Evolutionary conservation across 2,329 filamentous ascomycete species (phyloP).

Genomic region (Xylariales sp.): DNA sequence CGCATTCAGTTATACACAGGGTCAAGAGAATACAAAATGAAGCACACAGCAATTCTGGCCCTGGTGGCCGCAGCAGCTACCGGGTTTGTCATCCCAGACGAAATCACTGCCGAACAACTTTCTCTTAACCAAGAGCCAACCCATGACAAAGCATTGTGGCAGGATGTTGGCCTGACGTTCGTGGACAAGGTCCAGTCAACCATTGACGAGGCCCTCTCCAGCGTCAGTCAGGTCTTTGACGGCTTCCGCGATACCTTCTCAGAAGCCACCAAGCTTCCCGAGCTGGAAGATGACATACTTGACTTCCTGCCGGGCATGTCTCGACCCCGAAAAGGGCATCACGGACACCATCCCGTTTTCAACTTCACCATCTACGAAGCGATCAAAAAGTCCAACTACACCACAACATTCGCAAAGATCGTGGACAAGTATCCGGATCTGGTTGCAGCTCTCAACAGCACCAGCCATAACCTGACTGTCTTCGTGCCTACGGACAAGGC

Average conservation of each 20-base stretch:
- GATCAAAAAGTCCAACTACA: constrained; percentile 71
- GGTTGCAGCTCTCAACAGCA: constrained; percentile 69
- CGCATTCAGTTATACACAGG: no score
- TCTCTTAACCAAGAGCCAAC: constrained; percentile 13
- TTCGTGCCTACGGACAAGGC: constrained; percentile 77
- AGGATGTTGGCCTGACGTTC: constrained; percentile 9
- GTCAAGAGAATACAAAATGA: constrained; percentile 19
- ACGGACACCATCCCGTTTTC: constrained; percentile 30
- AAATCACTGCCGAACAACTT: constrained; percentile 20
- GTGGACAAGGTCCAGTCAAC: constrained; percentile 13
- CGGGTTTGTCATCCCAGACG: constrained; percentile 23
- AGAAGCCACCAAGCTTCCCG: constrained; percentile 11
- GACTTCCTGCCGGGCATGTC: constrained; percentile 13
- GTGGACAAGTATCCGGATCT: constrained; percentile 70
- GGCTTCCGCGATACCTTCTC: constrained; percentile 9
- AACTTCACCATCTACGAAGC: constrained; percentile 77
- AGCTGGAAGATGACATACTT: constrained; percentile 10
- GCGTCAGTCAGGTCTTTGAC: constrained; percentile 12
- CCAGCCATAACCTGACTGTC: constrained; percentile 69
- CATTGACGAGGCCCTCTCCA: constrained; percentile 9
- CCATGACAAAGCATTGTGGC: constrained; percentile 11
- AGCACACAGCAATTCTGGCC: constrained; percentile 17
- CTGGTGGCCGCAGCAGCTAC: constrained; percentile 15
- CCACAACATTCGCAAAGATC: constrained; percentile 71
- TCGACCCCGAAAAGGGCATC: constrained; percentile 2